Conservation (phyloP, 371 early-diverging fungal genomes). For the Circinella umbellata region DNA sequence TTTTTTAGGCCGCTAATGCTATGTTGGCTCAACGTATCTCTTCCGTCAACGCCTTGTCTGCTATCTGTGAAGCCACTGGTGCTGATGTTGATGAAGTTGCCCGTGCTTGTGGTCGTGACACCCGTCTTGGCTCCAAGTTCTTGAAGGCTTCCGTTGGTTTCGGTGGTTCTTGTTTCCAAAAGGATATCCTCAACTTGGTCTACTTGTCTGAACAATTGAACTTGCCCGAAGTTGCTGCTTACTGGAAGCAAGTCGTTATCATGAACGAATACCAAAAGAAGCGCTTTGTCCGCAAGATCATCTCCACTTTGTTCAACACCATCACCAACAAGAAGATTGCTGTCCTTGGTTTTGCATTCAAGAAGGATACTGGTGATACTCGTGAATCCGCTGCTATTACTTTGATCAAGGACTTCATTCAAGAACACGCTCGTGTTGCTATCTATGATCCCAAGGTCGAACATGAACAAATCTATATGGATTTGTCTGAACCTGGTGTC, state of each 20-base stretch:
- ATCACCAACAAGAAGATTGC: slow-evolving; percentile 86
- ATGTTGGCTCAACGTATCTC: slow-evolving; percentile 96
- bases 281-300: slow-evolving; percentile 80
- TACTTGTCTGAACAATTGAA: slow-evolving; percentile 85
- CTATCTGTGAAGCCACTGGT: slow-evolving; percentile 95
- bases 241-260: slow-evolving; percentile 91
- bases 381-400: slow-evolving; percentile 93
- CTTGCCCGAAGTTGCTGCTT: slow-evolving; percentile 91
- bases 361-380: slow-evolving; percentile 96
- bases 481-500: slow-evolving; percentile 77
- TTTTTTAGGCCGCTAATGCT: slow-evolving; percentile 87
- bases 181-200: slow-evolving; percentile 93
- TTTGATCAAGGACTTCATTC: slow-evolving; percentile 80
- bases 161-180: slow-evolving; percentile 97
- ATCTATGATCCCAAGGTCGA: slow-evolving; percentile 95
- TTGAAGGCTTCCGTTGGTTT: slow-evolving; percentile 93
- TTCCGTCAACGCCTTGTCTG: slow-evolving; percentile 90
- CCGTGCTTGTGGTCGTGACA: slow-evolving; percentile 89
- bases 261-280: slow-evolving; percentile 95
- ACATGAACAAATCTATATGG: slow-evolving; percentile 79
- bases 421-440: slow-evolving; percentile 79
- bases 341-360: slow-evolving; percentile 94
- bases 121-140: slow-evolving; percentile 91
- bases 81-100: slow-evolving; percentile 96
- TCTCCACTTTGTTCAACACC: slow-evolving; percentile 81